Evolutionary conservation across 1,139 yeast genomes (phyloP).

Genomic region (Arxiozyma slooffiae): DNA sequence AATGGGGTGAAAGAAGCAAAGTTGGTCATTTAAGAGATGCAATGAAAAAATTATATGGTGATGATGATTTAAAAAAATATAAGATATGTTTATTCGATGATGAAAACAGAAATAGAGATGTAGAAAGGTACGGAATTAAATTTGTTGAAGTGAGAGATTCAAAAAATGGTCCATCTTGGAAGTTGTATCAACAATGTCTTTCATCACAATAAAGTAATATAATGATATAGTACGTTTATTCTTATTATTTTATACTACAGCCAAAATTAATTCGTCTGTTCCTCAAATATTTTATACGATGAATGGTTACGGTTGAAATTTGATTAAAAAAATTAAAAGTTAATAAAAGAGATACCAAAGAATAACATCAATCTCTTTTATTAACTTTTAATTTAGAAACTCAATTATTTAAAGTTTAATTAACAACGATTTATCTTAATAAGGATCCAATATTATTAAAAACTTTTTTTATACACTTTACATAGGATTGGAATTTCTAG

Average conservation of each 20-base stretch:
- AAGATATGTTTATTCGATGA: slow-evolving; percentile 49
- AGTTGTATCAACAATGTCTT: slow-evolving; percentile 25
- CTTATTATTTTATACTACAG: neutral
- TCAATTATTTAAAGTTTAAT: no score
- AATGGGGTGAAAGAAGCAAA: slow-evolving; percentile 57
- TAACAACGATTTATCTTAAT: no score
- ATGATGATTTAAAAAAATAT: slow-evolving; percentile 29
- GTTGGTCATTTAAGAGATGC: slow-evolving; percentile 38
- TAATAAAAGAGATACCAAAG: no score
- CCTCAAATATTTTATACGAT: neutral
- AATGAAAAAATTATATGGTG: slow-evolving; percentile 37
- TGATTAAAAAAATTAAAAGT: no score
- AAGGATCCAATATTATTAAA: no score
- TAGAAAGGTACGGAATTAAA: slow-evolving; percentile 40
- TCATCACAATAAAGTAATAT: neutral
- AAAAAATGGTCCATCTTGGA: slow-evolving; percentile 28
- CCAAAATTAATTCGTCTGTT: neutral
- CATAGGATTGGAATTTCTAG: neutral
- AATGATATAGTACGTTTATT: neutral
- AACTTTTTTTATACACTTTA: no score
- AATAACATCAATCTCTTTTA: no score
- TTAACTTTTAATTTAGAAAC: no score
- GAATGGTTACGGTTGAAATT: neutral
- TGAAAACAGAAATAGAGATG: slow-evolving; percentile 48
- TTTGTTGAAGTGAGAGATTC: slow-evolving; percentile 34